Evolutionary conservation across 495 filamentous ascomycete genomes (phyloP).

Genomic region (Clavariopsis aquatica): DNA sequence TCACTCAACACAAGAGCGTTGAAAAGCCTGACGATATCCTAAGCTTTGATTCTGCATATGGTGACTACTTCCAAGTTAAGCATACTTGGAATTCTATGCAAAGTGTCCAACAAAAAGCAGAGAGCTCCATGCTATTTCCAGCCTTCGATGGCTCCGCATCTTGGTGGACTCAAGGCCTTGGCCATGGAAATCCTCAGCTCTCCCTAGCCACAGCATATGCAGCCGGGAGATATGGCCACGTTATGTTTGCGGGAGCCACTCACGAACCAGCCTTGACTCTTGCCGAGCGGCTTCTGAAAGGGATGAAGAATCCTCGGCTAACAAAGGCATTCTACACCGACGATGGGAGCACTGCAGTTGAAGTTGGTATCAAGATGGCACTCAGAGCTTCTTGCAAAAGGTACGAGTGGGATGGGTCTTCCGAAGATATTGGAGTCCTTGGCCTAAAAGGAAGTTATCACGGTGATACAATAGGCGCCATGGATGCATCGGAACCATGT

Average conservation of each 20-base stretch:
- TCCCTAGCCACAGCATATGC: slow-evolving; percentile 73
- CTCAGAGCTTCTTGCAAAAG: slow-evolving; percentile 62
- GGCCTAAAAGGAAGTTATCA: slow-evolving; percentile 77
- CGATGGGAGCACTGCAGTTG: slow-evolving; percentile 76
- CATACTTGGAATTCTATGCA: slow-evolving; percentile 17
- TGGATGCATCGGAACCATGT: slow-evolving; percentile 74
- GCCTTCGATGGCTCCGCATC: slow-evolving; percentile 78
- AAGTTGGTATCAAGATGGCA: slow-evolving; percentile 81
- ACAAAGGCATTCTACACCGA: slow-evolving; percentile 73
- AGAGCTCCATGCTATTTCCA: slow-evolving; percentile 51
- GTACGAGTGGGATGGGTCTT: slow-evolving; percentile 61
- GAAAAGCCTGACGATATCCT: slow-evolving; percentile 60
- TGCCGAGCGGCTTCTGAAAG: slow-evolving; percentile 59
- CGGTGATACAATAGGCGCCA: slow-evolving; percentile 78
- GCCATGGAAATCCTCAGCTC: slow-evolving; percentile 68
- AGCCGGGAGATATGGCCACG: slow-evolving; percentile 79
- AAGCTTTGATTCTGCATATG: slow-evolving; percentile 72
- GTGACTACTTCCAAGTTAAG: slow-evolving; percentile 67
- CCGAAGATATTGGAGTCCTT: slow-evolving; percentile 61
- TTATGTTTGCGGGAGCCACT: slow-evolving; percentile 75
- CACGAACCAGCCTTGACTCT: slow-evolving; percentile 70
- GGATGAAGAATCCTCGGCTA: slow-evolving; percentile 60
- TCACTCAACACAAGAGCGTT: slow-evolving; percentile 68
- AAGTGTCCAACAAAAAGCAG: background rate
- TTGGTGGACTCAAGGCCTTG: slow-evolving; percentile 85